A percentile compares a stretch with the other conserved stretches of the same genome.
phyloP scores from a whole-genome alignment of 768 basidiomycete genomes.

The Naganishia friedmannii region DNA sequence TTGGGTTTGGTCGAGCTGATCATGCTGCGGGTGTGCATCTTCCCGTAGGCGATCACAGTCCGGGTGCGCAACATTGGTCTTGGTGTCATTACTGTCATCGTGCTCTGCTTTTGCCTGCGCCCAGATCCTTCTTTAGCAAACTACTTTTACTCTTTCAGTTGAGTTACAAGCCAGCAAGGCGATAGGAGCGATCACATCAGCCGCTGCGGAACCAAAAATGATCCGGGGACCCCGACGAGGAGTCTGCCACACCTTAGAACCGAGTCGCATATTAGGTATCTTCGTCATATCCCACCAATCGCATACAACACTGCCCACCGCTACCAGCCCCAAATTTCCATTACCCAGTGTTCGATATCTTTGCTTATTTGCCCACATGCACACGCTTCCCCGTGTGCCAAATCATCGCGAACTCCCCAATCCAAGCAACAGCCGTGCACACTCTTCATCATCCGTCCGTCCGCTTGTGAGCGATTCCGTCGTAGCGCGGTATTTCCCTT shows the following conservation, averaged over 20 bases:
- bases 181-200: neutral
- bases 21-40: neutral
- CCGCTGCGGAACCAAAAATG: neutral
- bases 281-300: no score
- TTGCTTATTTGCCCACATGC: neutral
- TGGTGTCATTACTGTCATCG: no score
- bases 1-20: slow-evolving; percentile 17
- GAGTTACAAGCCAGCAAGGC: no score
- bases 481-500: neutral
- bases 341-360: neutral
- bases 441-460: slow-evolving; percentile 29
- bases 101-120: no score
- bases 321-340: neutral
- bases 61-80: no score
- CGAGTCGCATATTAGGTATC: no score
- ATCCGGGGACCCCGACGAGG: neutral
- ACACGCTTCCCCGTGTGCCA: no score
- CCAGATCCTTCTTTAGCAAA: no score
- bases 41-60: neutral
- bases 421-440: slow-evolving; percentile 32
- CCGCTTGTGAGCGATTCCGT: neutral
- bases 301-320: no score
- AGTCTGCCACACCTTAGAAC: no score
- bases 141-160: no score
- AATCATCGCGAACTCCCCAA: slow-evolving; percentile 23